Percentiles rank a stretch among this genome's conserved stretches.
Evolutionary conservation across 2,329 filamentous ascomycete species (phyloP).

Genomic region (Knufia fluminis): DNA sequence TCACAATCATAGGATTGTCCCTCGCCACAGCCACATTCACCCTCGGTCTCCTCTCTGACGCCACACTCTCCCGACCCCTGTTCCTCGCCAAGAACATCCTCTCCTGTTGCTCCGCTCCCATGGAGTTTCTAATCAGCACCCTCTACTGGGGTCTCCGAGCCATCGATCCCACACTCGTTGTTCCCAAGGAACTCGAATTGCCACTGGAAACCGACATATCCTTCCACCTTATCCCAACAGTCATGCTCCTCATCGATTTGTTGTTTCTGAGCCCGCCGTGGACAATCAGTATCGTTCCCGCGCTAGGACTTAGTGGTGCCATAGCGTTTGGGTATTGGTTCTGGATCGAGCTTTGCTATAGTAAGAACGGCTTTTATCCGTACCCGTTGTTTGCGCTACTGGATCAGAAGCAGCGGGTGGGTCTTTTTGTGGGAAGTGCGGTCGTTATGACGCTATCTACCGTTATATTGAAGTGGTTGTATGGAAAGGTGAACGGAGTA

Average conservation of each 20-base stretch:
- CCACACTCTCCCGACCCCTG: slow-evolving; percentile 42
- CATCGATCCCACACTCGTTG: slow-evolving; percentile 29
- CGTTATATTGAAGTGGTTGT: slow-evolving; percentile 57
- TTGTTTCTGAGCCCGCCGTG: slow-evolving; percentile 53
- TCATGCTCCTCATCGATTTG: slow-evolving; percentile 47
- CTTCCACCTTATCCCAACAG: slow-evolving; percentile 44
- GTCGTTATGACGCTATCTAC: slow-evolving; percentile 64
- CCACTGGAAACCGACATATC: slow-evolving; percentile 30
- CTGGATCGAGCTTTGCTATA: slow-evolving; percentile 54
- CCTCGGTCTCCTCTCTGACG: slow-evolving; percentile 46
- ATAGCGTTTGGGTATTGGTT: slow-evolving; percentile 55
- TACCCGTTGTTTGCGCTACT: slow-evolving; percentile 75
- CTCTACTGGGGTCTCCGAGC: slow-evolving; percentile 52
- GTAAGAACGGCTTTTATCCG: slow-evolving; percentile 55
- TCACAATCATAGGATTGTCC: slow-evolving; percentile 53
- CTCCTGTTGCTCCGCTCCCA: slow-evolving; percentile 48
- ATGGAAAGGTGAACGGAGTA: slow-evolving; percentile 44
- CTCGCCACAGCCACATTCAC: slow-evolving; percentile 48
- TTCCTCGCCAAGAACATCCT: slow-evolving; percentile 51
- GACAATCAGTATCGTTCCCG: slow-evolving; percentile 45
- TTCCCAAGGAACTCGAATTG: slow-evolving; percentile 20
- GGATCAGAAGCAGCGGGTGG: slow-evolving; percentile 53
- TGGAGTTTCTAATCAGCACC: slow-evolving; percentile 51
- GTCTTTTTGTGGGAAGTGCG: slow-evolving; percentile 62
- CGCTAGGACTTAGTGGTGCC: slow-evolving; percentile 39